phyloP scores from a whole-genome alignment of 331 rosid genomes.

The Saraca asoca region DNA sequence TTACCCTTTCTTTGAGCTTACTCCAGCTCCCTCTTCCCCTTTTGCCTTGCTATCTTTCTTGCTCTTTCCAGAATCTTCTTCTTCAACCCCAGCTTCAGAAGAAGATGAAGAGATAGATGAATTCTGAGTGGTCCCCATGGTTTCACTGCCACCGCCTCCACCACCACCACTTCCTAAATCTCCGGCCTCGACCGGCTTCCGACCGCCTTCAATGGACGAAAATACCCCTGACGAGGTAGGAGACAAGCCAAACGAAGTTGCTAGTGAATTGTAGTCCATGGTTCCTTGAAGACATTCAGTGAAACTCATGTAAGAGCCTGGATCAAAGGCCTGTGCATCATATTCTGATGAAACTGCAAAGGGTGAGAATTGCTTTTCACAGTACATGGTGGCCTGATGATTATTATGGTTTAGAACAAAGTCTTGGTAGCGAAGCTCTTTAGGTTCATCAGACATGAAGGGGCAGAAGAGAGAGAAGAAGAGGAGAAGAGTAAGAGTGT shows the following conservation, averaged over 20 bases:
- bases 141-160: constrained; percentile 39
- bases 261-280: constrained; percentile 61
- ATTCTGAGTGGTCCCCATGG: constrained; percentile 56
- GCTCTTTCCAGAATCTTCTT: constrained; percentile 65
- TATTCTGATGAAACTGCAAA: constrained; percentile 37
- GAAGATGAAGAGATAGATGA: constrained; percentile 71
- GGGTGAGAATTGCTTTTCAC: constrained; percentile 40
- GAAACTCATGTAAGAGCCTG: constrained; percentile 49
- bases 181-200: constrained; percentile 35
- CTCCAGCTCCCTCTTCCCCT: constrained; percentile 52
- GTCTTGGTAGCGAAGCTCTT: constrained; percentile 52
- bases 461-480: constrained; percentile 7
- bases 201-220: constrained; percentile 49
- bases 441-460: constrained; percentile 77
- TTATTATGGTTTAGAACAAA: constrained; percentile 44
- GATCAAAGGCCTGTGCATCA: constrained; percentile 43
- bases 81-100: constrained; percentile 72
- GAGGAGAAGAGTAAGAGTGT: constrained; percentile 17
- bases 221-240: constrained; percentile 62
- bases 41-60: constrained; percentile 48
- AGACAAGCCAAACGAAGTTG: constrained; percentile 61
- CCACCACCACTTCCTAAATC: constrained; percentile 25
- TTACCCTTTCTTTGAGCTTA: constrained; percentile 70
- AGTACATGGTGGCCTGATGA: constrained; percentile 35
- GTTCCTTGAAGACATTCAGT: constrained; percentile 60